Evolutionary conservation across 139 green algal genomes (phyloP), one percentile per base, ranked within the genome.

Genomic region (Medakamo hakoo): DNA sequence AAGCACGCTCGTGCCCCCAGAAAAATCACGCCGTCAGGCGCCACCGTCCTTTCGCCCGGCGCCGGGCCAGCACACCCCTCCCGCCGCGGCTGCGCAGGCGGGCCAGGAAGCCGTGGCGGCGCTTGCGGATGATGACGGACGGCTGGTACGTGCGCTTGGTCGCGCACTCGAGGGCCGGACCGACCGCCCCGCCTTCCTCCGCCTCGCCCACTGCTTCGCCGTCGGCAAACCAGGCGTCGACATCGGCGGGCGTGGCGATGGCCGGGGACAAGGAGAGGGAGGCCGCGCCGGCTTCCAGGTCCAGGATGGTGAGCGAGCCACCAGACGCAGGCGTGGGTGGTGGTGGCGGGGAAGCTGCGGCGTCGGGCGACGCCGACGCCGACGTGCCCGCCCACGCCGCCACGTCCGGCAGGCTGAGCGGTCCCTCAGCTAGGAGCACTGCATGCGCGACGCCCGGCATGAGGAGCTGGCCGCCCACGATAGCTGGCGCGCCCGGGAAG

Each of bases 111-210:
- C 79, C 78, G 59, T 85, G 78, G 27, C 73, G 65, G 4, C 78
- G 72, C 74, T 85, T 85, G 52, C 79, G 66, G 27, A 76, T 69
- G 57, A 78, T 64, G 26, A 67, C 66, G 58, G 69, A 80, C 28
- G 79, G 78, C 62, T 85, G 75, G 70, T 73, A 86, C 4, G 78
- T 81, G 64, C 77, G 71, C 64, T 78, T 78, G 63, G 55, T 78
- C 52, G 49, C n/a, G 63, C 57, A 67, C 27, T 67, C 55, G n/a
- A 48, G 5, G 1, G 25, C 14, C 9, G 40, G 16, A 16, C 9
- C 9, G 40, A 52, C 9, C 9, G 40, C 9, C 9, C 40, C 16
- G 9, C 16, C 40, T 16, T 16, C 40, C n/a, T n/a, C n/a, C n/a
- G n/a, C n/a, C n/a, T n/a, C n/a, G n/a, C n/a, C n/a, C n/a, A n/a